These are phyloP conservation scores for Yarrowia porcina DNA, from an alignment of 805 yeast species.

Conservation along the genomic window DNA sequence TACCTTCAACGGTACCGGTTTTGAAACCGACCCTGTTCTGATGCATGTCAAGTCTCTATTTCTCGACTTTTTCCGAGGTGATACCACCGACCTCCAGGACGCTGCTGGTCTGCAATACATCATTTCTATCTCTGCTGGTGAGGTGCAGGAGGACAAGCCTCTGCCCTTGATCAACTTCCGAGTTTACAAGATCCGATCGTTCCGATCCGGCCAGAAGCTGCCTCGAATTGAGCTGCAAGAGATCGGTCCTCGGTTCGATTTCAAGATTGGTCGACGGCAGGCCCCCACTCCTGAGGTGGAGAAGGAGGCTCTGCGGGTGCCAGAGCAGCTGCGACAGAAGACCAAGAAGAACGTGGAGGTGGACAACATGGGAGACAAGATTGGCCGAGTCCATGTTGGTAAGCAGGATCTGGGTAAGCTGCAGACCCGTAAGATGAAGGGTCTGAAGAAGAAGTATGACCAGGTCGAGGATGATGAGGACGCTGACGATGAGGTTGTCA, in stretches of 20 bases:
- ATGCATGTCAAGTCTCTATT: conserved; percentile 83
- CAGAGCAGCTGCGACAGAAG: conserved; percentile 77
- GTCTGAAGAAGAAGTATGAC: conserved; percentile 82
- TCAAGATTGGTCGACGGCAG: conserved; percentile 83
- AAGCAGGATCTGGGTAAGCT: conserved; percentile 84
- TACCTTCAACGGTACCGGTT: conserved; percentile 85
- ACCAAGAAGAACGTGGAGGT: conserved; percentile 83
- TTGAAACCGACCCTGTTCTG: conserved; percentile 83
- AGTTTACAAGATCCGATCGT: conserved; percentile 82
- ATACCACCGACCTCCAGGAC: conserved; percentile 75
- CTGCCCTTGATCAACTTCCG: conserved; percentile 85
- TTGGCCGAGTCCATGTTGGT: conserved; percentile 95
- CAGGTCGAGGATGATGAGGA: conserved; percentile 60
- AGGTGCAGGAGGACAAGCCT: conserved; percentile 65
- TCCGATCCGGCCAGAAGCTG: conserved; percentile 72
- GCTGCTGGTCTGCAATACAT: conserved; percentile 94
- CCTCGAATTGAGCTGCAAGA: conserved; percentile 95
- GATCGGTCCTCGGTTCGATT: conserved; percentile 93
- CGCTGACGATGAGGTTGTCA: conserved; percentile 41
- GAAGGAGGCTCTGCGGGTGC: conserved; percentile 79
- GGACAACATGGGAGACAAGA: conserved; percentile 91
- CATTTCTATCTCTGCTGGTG: conserved; percentile 74
- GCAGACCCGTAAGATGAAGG: conserved; percentile 99
- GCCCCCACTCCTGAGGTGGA: conserved; percentile 81
- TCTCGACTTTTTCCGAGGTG: conserved; percentile 84